Evolutionary conservation across 2,329 filamentous ascomycete genomes (phyloP), one percentile per base, ranked within the genome.

Genomic region (Xylaria sp.): DNA sequence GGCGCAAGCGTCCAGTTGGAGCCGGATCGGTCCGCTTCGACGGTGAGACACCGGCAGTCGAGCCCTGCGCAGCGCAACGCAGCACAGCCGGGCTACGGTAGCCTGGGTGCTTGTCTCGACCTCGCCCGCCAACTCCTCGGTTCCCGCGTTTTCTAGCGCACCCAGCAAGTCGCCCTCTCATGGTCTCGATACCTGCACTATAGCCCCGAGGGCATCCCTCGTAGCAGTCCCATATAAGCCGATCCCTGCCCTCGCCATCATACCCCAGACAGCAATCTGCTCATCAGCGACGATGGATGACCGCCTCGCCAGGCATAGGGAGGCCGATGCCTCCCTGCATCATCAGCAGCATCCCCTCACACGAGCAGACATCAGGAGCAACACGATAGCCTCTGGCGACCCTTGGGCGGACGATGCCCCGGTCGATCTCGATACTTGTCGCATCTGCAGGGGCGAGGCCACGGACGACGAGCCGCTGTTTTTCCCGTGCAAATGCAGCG

Each of bases 401-500:
- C 63, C 64, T n/a, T 70, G 68, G 65, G 52, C 57, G 12, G 60
- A 68, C 46, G 69, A 68, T 43, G 50, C 70, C 61, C 65, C 67
- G 15, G 45, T 63, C 36, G 76, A 78, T 71, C 72, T 75, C 70
- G 93, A 97, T 77, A 97, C 94, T n/a, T 99, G 96, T 83, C 91
- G 96, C 69, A 99, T 99, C 84, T 99, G 96, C 81, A 89, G 97
- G 74, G 93, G 93, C 60, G 97, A 99, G 80, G 93, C 89, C 63
- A 92, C 91, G 1, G 80, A 86, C 4, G 87, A 92, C 4, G 96
- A 98, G 78, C 94, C 93, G 67, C 87, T 99, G 45, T 99, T 97
- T 83, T 96, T 97, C 78, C 96, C 96, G 6, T 99, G 96, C 90
- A 97, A 97, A 84, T 99, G 96, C 83, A 97, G 93, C 78, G 96